A percentile compares a stretch with the other conserved stretches of the same genome.
These are phyloP conservation scores for Monilinia polystroma DNA, from an alignment of 2,329 filamentous ascomycete genomes.

Conservation along the genomic window DNA sequence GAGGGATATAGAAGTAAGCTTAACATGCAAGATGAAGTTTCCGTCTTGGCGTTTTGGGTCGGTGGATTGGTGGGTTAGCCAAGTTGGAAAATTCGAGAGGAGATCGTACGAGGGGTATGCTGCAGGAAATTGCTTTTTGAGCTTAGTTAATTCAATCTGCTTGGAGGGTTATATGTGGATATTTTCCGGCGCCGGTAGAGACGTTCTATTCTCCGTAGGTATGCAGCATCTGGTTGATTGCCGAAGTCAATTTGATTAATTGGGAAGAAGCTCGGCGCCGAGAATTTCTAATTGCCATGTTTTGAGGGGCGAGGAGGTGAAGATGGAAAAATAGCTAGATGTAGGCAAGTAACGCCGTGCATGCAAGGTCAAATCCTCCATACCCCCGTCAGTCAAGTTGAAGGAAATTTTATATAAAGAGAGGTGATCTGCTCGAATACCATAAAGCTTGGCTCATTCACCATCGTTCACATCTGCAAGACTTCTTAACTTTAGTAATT, in stretches of 20 bases:
- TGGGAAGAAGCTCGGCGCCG: neutral
- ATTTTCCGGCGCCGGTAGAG: neutral
- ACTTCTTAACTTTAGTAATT: neutral
- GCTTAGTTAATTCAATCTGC: too few relatives aligned
- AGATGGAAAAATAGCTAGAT: slow-evolving; percentile 5
- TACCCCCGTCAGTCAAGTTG: neutral
- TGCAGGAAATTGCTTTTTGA: neutral
- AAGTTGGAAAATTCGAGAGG: neutral
- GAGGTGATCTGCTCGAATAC: neutral
- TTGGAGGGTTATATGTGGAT: neutral
- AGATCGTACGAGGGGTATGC: slow-evolving; percentile 1
- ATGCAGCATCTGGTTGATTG: neutral
- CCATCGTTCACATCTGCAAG: neutral
- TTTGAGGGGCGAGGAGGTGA: neutral
- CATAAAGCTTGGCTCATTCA: neutral
- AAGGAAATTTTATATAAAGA: neutral
- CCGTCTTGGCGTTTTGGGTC: slow-evolving; percentile 2
- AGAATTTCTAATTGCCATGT: neutral
- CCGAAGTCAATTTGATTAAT: neutral
- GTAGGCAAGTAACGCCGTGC: neutral
- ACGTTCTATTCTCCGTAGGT: too few relatives aligned
- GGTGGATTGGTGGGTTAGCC: neutral
- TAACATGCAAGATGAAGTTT: slow-evolving; percentile 6
- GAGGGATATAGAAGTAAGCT: neutral
- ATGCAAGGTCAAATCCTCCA: neutral